Conservation (phyloP, 1,139 yeast species). For the Suhomyces chickasaworum region DNA sequence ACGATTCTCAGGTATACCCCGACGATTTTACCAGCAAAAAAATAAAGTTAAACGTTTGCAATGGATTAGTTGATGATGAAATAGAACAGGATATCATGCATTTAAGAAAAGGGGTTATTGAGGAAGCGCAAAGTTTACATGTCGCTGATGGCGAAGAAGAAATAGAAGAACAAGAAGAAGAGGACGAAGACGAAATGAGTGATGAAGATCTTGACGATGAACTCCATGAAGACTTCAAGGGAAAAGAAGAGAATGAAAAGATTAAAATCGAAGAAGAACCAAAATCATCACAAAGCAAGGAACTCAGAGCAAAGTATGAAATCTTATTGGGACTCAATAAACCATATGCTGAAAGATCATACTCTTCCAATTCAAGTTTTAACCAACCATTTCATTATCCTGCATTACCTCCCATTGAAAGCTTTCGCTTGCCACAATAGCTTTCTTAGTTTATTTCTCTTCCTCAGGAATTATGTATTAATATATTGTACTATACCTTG, state of each 20-base stretch:
- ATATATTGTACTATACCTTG: constrained; percentile 1
- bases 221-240: constrained; percentile 9
- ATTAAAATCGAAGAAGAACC: constrained; percentile 5
- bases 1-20: constrained; percentile 8
- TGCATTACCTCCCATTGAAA: constrained; percentile 31
- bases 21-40: constrained; percentile 11
- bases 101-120: constrained; percentile 4
- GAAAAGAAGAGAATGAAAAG: constrained; percentile 10
- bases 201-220: constrained; percentile 15
- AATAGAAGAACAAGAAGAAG: no score
- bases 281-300: constrained; percentile 10
- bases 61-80: constrained; percentile 28
- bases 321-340: constrained; percentile 16
- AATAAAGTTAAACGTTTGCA: constrained; percentile 22
- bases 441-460: constrained; percentile 9
- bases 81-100: constrained; percentile 26
- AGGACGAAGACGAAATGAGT: constrained; percentile 4
- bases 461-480: constrained; percentile 10
- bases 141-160: constrained; percentile 12
- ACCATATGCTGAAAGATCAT: constrained; percentile 11
- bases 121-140: not conserved
- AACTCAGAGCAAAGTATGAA: constrained; percentile 15
- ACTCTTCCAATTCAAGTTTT: constrained; percentile 4
- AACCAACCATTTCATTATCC: constrained; percentile 15
- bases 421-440: constrained; percentile 18